These are phyloP conservation scores for Brassica balearica DNA, from an alignment of 441 rosid genomes.

Conservation along the genomic window DNA sequence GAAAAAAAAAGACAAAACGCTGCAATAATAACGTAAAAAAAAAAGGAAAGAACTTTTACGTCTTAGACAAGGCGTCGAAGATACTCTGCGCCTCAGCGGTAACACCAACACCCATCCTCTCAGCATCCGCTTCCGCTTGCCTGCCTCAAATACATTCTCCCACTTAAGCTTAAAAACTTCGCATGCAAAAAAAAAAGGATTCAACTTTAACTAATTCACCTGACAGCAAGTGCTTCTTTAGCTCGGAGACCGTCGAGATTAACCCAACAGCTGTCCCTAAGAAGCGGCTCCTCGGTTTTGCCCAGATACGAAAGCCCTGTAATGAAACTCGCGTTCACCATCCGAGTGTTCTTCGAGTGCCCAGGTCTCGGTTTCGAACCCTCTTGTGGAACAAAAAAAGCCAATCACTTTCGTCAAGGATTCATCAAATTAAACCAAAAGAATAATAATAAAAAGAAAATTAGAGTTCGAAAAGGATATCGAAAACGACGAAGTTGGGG, in stretches of 20 bases:
- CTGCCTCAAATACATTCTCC: constrained; percentile 50
- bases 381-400: constrained; percentile 59
- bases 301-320: constrained; percentile 68
- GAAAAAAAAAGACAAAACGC: not conserved
- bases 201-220: constrained; percentile 47
- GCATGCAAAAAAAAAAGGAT: not conserved
- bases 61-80: constrained; percentile 88
- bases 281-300: constrained; percentile 82
- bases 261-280: constrained; percentile 58
- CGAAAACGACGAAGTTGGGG: constrained; percentile 91
- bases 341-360: constrained; percentile 68
- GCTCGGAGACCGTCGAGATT: constrained; percentile 68
- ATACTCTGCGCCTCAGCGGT: constrained; percentile 84
- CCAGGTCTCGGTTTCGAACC: constrained; percentile 69
- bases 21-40: not conserved
- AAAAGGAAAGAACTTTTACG: constrained; percentile 50
- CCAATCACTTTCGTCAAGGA: constrained; percentile 50
- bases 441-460: not conserved
- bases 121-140: constrained; percentile 90
- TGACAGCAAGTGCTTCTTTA: constrained; percentile 77
- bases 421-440: constrained; percentile 16
- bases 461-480: constrained; percentile 61
- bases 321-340: constrained; percentile 80
- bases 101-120: constrained; percentile 91
- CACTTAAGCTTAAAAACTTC: not conserved